Conservation (phyloP, 2,329 filamentous ascomycete genomes). For the Colletotrichum coccodes region DNA sequence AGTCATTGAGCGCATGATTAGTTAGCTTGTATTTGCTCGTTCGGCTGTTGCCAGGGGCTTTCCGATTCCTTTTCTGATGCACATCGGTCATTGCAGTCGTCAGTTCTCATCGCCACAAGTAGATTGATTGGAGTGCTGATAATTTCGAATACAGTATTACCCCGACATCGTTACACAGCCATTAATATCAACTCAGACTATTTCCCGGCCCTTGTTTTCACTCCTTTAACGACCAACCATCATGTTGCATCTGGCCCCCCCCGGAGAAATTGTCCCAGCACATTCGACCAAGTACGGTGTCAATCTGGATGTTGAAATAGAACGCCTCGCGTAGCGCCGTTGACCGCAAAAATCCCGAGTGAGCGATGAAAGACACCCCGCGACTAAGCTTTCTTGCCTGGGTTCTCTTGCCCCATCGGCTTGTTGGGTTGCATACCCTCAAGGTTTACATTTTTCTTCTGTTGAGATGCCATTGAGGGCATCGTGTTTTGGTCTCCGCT, state of each 20-base stretch:
- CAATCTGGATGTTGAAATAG: background rate
- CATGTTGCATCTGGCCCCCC: too few species aligned
- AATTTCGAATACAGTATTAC: too few species aligned
- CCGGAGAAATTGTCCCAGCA: too few species aligned
- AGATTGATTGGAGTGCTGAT: background rate
- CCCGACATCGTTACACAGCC: too few species aligned
- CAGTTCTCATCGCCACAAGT: too few species aligned
- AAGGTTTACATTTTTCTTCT: conserved; percentile 10
- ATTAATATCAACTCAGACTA: background rate
- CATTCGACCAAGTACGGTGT: background rate
- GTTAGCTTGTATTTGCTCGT: background rate
- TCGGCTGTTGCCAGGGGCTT: background rate
- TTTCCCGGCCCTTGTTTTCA: too few species aligned
- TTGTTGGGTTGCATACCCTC: background rate
- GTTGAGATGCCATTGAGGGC: conserved; percentile 13
- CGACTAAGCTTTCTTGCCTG: background rate
- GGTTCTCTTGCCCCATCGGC: background rate
- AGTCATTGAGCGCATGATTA: background rate
- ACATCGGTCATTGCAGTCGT: background rate
- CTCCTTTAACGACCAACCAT: background rate
- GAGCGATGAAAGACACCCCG: background rate
- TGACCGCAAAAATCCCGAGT: background rate
- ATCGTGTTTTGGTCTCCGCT: conserved; percentile 11
- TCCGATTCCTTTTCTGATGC: background rate
- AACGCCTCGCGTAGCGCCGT: background rate